Conservation (phyloP, 1,139 yeast species). For the Taphrina pruni region DNA sequence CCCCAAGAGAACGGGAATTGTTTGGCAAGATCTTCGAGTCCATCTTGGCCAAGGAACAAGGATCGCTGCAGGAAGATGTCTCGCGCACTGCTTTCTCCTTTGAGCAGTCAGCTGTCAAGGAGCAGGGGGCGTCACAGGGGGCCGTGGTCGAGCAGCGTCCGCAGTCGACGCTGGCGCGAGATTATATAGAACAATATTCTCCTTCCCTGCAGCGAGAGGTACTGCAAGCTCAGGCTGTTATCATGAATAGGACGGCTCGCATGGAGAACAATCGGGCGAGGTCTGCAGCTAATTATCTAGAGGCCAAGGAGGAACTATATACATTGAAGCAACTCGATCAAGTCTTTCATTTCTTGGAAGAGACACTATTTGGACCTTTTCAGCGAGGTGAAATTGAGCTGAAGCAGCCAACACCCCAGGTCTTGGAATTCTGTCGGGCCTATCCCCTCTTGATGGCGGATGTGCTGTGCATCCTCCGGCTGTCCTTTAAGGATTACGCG, state of each 20-base stretch:
- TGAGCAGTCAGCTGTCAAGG: background rate
- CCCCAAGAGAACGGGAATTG: slow-evolving; percentile 32
- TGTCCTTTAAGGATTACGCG: slow-evolving; percentile 52
- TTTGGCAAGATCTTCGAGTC: slow-evolving; percentile 37
- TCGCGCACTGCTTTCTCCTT: slow-evolving; percentile 3
- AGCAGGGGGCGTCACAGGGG: background rate
- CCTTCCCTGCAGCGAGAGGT: slow-evolving; percentile 42
- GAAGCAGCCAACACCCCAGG: slow-evolving; percentile 42
- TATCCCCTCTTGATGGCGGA: slow-evolving; percentile 46
- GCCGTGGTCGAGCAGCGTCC: background rate
- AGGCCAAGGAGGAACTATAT: slow-evolving; percentile 38
- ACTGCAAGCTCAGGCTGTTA: slow-evolving; percentile 22
- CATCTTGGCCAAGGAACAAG: slow-evolving; percentile 16
- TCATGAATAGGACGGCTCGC: slow-evolving; percentile 32
- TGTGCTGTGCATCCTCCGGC: slow-evolving; percentile 48
- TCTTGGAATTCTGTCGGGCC: slow-evolving; percentile 43
- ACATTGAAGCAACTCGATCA: slow-evolving; percentile 42
- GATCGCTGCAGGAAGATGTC: background rate
- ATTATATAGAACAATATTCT: slow-evolving; percentile 36
- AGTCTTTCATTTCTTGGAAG: slow-evolving; percentile 42
- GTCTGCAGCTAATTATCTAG: slow-evolving; percentile 27
- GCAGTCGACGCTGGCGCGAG: slow-evolving; percentile 8
- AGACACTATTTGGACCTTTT: slow-evolving; percentile 45
- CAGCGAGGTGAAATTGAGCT: slow-evolving; percentile 41
- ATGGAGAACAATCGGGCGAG: slow-evolving; percentile 38